Conservation (phyloP, 768 basidiomycete genomes). For the Amanita pseudoporphyria region DNA sequence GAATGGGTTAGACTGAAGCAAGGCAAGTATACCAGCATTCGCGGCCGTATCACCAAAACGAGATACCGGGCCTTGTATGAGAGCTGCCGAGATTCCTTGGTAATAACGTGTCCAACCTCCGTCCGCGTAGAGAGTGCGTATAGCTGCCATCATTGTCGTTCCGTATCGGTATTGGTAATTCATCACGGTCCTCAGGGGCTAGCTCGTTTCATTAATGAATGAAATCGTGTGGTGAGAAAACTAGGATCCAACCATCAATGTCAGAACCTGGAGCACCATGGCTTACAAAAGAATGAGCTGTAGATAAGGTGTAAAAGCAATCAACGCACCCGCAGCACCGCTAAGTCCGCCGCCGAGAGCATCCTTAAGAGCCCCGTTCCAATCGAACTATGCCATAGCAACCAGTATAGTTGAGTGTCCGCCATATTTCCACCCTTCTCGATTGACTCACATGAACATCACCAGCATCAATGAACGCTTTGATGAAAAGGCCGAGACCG, state of each 20-base stretch:
- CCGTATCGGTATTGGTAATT: conserved; percentile 94
- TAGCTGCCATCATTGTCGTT: conserved; percentile 58
- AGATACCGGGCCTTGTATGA: conserved; percentile 75
- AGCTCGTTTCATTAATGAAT: conserved; percentile 1
- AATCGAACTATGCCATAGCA: conserved; percentile 54
- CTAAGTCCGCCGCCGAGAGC: conserved; percentile 88
- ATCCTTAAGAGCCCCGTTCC: conserved; percentile 61
- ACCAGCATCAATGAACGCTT: conserved; percentile 60
- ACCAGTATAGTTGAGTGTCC: neutral
- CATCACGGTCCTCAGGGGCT: conserved; percentile 96
- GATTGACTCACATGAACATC: conserved; percentile 48
- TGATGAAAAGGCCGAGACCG: conserved; percentile 45
- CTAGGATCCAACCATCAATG: conserved; percentile 52
- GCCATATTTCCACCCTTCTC: neutral
- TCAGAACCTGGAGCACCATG: conserved; percentile 90
- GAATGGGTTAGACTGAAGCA: conserved; percentile 69
- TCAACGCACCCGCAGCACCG: conserved; percentile 66
- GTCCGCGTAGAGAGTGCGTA: conserved; percentile 58
- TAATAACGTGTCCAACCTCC: conserved; percentile 84
- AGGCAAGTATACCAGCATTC: conserved; percentile 83
- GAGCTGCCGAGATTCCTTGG: conserved; percentile 76
- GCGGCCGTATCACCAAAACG: conserved; percentile 96
- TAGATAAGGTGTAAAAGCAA: neutral
- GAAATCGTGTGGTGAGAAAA: neutral
- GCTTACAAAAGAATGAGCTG: conserved; percentile 32